Evolutionary conservation across 2,329 filamentous ascomycete species (phyloP).

Genomic region (Alternaria angustiovoidea): DNA sequence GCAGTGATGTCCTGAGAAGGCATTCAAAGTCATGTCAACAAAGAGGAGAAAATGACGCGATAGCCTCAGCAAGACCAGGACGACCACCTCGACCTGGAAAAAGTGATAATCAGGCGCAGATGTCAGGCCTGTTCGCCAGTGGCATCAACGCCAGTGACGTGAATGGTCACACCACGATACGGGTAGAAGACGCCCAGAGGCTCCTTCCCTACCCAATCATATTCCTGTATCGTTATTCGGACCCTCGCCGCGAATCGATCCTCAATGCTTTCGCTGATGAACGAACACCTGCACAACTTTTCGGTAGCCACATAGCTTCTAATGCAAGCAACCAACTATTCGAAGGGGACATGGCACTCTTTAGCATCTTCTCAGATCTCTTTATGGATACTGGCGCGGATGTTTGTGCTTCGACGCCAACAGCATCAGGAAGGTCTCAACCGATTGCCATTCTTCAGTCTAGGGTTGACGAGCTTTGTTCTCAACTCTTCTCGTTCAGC

Average conservation of each 20-base stretch:
- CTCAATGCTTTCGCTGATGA: conserved; percentile 13
- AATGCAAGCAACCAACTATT: neutral
- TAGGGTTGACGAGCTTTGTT: neutral
- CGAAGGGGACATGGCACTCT: conserved; percentile 2
- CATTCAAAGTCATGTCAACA: conserved; percentile 9
- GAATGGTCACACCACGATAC: neutral
- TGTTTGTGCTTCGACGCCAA: neutral
- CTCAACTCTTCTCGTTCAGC: neutral
- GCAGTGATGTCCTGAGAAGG: conserved; percentile 9
- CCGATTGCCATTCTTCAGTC: neutral
- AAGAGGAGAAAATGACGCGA: conserved; percentile 4
- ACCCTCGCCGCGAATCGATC: conserved; percentile 16
- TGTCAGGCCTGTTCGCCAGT: neutral
- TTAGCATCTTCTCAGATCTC: conserved; percentile 12
- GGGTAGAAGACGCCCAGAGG: neutral
- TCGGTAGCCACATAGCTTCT: neutral
- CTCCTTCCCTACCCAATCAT: conserved; percentile 5
- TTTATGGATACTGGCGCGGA: neutral
- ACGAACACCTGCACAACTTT: conserved; percentile 1
- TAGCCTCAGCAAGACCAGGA: conserved; percentile 1
- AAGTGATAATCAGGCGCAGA: neutral
- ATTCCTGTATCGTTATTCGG: conserved; percentile 23
- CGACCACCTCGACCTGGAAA: neutral
- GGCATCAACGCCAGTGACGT: neutral
- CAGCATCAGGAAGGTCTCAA: neutral